phyloP scores from a whole-genome alignment of 305 asterid genomes.

The Salvia sclarea region DNA sequence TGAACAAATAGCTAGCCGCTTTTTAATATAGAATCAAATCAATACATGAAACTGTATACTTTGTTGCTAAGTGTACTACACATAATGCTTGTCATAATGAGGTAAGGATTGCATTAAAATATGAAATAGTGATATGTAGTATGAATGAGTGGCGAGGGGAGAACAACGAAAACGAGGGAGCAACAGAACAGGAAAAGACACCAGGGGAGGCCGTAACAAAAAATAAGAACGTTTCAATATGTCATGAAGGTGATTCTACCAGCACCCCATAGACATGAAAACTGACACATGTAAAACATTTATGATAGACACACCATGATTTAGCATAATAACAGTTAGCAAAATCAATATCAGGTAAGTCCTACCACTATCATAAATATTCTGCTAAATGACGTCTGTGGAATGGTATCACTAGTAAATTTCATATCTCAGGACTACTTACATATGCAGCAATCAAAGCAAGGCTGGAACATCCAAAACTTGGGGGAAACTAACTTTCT shows the following conservation, averaged over 20 bases:
- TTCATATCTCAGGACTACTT: neutral
- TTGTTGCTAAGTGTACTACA: too few species aligned
- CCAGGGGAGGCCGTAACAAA: too few species aligned
- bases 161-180: too few species aligned
- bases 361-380: neutral
- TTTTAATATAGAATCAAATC: too few species aligned
- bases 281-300: neutral
- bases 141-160: too few species aligned
- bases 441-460: neutral
- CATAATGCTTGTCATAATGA: neutral
- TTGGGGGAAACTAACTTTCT: neutral
- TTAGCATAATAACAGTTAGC: neutral
- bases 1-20: too few species aligned
- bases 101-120: neutral
- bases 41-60: too few species aligned
- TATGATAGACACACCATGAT: neutral
- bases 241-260: neutral
- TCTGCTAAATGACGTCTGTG: neutral
- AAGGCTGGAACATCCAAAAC: neutral
- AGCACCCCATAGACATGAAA: neutral
- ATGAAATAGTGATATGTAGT: neutral
- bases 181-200: too few species aligned
- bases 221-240: neutral
- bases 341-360: neutral
- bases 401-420: neutral